phyloP scores from a whole-genome alignment of 78 protist species.

The Acrasis kona region DNA sequence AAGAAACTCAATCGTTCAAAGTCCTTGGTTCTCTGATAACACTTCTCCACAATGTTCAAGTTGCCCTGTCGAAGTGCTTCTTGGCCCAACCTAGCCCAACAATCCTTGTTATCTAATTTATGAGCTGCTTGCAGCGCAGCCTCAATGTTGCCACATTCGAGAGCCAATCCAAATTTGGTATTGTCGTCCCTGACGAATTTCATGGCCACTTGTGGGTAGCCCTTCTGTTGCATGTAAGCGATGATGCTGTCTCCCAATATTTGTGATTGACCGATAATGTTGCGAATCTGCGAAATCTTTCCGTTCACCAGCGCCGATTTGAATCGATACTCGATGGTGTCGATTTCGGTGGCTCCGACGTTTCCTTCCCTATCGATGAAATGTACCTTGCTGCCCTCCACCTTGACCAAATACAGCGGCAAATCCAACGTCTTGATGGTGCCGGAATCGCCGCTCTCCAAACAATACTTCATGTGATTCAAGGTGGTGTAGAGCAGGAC shows the following conservation, averaged over 20 bases:
- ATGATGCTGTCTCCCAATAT: constrained; percentile 84
- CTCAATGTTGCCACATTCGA: constrained; percentile 94
- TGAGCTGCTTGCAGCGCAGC: constrained; percentile 40
- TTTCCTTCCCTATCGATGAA: constrained; percentile 82
- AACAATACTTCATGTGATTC: constrained; percentile 88
- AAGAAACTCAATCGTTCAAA: constrained; percentile 85
- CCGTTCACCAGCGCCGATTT: constrained; percentile 70
- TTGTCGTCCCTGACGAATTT: constrained; percentile 90
- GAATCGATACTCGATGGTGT: constrained; percentile 77
- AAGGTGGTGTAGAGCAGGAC: constrained; percentile 86
- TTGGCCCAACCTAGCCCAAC: constrained; percentile 79
- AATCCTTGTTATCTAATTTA: constrained; percentile 55
- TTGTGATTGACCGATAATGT: constrained; percentile 49
- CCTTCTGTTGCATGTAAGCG: constrained; percentile 82
- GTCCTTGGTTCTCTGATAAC: constrained; percentile 68
- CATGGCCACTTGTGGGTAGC: constrained; percentile 81
- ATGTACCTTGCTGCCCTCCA: constrained; percentile 38
- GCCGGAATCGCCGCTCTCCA: constrained; percentile 83
- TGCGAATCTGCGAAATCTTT: constrained; percentile 57
- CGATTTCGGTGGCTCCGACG: constrained; percentile 47
- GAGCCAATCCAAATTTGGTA: constrained; percentile 86
- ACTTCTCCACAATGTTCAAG: constrained; percentile 76
- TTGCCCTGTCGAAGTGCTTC: constrained; percentile 89
- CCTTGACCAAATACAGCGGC: constrained; percentile 78
- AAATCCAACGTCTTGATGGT: constrained; percentile 81